A percentile compares a stretch with the other conserved stretches of the same genome.
Conservation (phyloP, 441 rosid genomes). For the Daphne laureola region DNA sequence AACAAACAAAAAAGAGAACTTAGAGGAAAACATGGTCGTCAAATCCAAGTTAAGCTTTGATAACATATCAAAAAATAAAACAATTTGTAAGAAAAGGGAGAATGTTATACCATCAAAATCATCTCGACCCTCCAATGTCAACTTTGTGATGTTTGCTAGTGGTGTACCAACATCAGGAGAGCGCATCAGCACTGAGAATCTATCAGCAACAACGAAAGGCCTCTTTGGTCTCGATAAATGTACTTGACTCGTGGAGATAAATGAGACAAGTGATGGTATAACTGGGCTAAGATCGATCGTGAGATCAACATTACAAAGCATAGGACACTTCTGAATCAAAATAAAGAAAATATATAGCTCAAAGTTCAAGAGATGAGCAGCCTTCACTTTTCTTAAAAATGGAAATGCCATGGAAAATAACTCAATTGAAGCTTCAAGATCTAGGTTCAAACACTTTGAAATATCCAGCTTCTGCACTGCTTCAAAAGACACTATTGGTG, state of each 20-base stretch:
- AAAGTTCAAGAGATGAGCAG: slow-evolving; percentile 64
- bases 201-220: slow-evolving; percentile 16
- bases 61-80: too few relatives aligned
- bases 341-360: slow-evolving; percentile 27
- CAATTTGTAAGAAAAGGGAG: neutral
- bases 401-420: slow-evolving; percentile 62
- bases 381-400: slow-evolving; percentile 55
- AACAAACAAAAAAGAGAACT: too few relatives aligned
- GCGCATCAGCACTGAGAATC: slow-evolving; percentile 15
- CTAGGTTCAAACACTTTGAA: slow-evolving; percentile 58
- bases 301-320: slow-evolving; percentile 56
- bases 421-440: slow-evolving; percentile 42
- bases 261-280: slow-evolving; percentile 34
- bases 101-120: slow-evolving; percentile 55
- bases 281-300: slow-evolving; percentile 54
- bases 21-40: neutral
- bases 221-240: slow-evolving; percentile 21
- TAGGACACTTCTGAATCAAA: slow-evolving; percentile 38
- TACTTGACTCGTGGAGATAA: slow-evolving; percentile 32
- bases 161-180: slow-evolving; percentile 18
- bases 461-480: slow-evolving; percentile 56
- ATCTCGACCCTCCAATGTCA: slow-evolving; percentile 68
- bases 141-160: slow-evolving; percentile 43
- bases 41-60: neutral
- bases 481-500: slow-evolving; percentile 39